These are phyloP conservation scores for Passiflora organensis DNA, from an alignment of 345 rosid genomes.

Conservation along the genomic window DNA sequence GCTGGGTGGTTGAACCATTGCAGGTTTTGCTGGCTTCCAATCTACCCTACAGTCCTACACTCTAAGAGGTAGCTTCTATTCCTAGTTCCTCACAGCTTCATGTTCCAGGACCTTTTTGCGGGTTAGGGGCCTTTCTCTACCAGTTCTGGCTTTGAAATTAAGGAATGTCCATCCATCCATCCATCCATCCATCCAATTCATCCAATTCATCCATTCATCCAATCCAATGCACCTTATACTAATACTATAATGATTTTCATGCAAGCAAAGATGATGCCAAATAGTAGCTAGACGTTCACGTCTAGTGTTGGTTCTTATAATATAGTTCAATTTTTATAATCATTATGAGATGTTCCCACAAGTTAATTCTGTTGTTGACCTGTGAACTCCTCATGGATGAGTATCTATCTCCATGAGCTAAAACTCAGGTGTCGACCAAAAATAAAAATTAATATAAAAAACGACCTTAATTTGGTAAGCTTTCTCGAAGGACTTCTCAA, in stretches of 20 bases:
- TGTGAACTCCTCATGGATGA: background rate
- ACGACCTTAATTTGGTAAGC: background rate
- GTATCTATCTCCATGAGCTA: background rate
- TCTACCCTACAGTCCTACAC: background rate
- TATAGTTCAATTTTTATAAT: background rate
- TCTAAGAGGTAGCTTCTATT: background rate
- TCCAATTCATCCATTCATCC: too few species aligned
- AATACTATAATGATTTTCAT: slow-evolving; percentile 1
- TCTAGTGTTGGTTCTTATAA: background rate
- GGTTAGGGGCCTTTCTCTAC: background rate
- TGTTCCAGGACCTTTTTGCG: too few species aligned
- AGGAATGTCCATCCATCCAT: too few species aligned
- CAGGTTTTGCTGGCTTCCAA: too few species aligned
- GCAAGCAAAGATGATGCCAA: too few species aligned
- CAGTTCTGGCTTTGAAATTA: background rate
- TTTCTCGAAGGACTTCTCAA: slow-evolving; percentile 12
- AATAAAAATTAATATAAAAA: too few species aligned
- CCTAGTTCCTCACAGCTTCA: background rate
- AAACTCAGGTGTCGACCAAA: background rate
- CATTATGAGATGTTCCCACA: slow-evolving; percentile 1
- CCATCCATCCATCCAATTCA: too few species aligned
- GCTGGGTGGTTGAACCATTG: too few species aligned
- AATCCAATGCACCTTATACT: too few species aligned
- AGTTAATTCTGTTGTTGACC: background rate
- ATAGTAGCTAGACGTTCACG: too few species aligned